These are phyloP conservation scores for Aspergillus quadrilineatus DNA, from an alignment of 2,329 filamentous ascomycete species.

Conservation along the genomic window DNA sequence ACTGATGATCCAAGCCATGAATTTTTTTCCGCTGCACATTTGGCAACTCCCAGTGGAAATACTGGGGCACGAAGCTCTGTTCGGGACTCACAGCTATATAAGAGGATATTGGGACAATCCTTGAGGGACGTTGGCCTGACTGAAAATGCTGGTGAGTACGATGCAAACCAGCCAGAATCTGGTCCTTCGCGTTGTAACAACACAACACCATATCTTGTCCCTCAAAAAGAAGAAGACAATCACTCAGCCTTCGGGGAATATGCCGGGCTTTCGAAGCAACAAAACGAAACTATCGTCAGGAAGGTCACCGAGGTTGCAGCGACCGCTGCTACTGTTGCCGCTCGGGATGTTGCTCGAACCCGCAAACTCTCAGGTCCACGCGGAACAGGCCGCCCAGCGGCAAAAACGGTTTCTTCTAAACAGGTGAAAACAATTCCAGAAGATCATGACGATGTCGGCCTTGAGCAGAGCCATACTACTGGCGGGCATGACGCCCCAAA, in stretches of 20 bases:
- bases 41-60: conserved; percentile 34
- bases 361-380: conserved; percentile 51
- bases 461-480: conserved; percentile 46
- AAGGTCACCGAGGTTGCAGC: conserved; percentile 93
- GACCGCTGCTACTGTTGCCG: conserved; percentile 82
- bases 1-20: conserved; percentile 37
- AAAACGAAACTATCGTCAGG: conserved; percentile 76
- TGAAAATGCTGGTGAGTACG: conserved; percentile 49
- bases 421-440: conserved; percentile 37
- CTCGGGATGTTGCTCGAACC: conserved; percentile 66
- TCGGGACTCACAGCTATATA: conserved; percentile 85
- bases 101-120: conserved; percentile 87
- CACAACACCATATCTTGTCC: conserved; percentile 69
- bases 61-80: conserved; percentile 65
- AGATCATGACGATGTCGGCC: conserved; percentile 50
- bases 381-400: conserved; percentile 29
- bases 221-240: conserved; percentile 55
- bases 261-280: conserved; percentile 73
- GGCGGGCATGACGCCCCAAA: conserved; percentile 97
- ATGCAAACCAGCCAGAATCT: conserved; percentile 29
- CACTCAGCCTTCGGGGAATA: conserved; percentile 26
- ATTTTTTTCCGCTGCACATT: conserved; percentile 30
- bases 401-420: conserved; percentile 37
- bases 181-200: conserved; percentile 23
- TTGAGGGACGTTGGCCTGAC: conserved; percentile 76